These are phyloP conservation scores for Chrysanthemum seticuspe DNA, from an alignment of 129 eudicot species.

Conservation along the genomic window DNA sequence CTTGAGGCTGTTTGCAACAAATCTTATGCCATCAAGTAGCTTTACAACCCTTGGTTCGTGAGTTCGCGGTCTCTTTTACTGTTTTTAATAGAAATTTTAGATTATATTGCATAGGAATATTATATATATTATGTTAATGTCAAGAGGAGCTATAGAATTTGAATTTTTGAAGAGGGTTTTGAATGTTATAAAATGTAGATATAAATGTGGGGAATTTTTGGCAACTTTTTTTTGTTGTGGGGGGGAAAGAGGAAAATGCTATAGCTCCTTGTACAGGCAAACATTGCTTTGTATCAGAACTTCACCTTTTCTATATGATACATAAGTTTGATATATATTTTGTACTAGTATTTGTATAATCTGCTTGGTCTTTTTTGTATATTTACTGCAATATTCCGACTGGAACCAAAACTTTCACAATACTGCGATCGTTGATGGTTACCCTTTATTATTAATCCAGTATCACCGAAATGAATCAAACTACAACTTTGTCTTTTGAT, in stretches of 20 bases:
- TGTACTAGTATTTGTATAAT: constrained; percentile 3
- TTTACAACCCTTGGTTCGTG: neutral
- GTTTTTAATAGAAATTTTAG: neutral
- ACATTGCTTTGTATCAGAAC: constrained; percentile 47
- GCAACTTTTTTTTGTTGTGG: constrained; percentile 29
- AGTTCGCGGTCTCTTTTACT: constrained; percentile 8
- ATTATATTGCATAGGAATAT: constrained; percentile 15
- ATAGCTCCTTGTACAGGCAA: constrained; percentile 48
- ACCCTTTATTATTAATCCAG: too few relatives aligned
- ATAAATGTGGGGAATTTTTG: constrained; percentile 50
- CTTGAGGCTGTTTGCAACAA: constrained; percentile 72
- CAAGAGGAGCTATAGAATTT: constrained; percentile 36
- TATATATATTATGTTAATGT: constrained; percentile 33
- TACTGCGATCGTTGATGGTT: too few relatives aligned
- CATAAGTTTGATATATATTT: constrained; percentile 35
- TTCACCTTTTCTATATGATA: constrained; percentile 35
- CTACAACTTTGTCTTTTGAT: too few relatives aligned
- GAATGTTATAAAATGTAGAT: constrained; percentile 53
- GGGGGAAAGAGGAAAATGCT: constrained; percentile 21
- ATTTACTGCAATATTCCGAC: neutral
- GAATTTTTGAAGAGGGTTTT: constrained; percentile 41
- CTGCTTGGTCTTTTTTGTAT: neutral
- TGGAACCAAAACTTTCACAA: too few relatives aligned
- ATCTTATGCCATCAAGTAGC: constrained; percentile 69
- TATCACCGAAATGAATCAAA: too few relatives aligned